Conservation (phyloP, 345 rosid species). For the Excoecaria cochinchinensis region DNA sequence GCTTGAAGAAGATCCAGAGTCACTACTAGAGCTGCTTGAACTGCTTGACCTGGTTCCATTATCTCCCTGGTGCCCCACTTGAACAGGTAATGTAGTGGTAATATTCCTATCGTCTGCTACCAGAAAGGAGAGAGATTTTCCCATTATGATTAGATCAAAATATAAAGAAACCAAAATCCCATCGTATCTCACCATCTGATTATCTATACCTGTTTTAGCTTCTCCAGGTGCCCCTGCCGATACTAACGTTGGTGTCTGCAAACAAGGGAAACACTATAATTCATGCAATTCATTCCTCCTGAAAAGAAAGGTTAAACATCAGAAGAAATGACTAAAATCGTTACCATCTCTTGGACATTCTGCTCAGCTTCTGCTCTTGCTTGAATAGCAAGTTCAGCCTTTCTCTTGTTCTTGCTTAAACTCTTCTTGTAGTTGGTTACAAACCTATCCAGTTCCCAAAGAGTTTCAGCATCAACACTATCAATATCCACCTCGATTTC, state of each 20-base stretch:
- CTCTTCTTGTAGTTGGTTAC: conserved; percentile 93
- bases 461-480: conserved; percentile 93
- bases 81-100: conserved; percentile 49
- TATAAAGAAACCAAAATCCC: background rate
- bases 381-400: conserved; percentile 84
- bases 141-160: conserved; percentile 18
- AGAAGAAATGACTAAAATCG: background rate
- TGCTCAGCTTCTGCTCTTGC: conserved; percentile 71
- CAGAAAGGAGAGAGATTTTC: conserved; percentile 10
- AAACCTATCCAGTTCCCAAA: conserved; percentile 99
- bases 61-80: conserved; percentile 54
- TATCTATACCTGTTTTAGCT: conserved; percentile 53
- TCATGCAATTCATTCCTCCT: background rate
- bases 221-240: conserved; percentile 51
- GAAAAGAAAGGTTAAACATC: background rate
- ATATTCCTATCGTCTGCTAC: conserved; percentile 56
- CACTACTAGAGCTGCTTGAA: conserved; percentile 96
- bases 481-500: conserved; percentile 99
- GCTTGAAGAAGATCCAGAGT: conserved; percentile 93
- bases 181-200: background rate
- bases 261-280: conserved; percentile 7
- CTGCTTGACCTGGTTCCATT: conserved; percentile 82
- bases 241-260: conserved; percentile 52
- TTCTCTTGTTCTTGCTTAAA: conserved; percentile 94
- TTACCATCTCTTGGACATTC: conserved; percentile 62